Base-by-base conservation (phyloP, 192 early-diverging fungal genomes). In the Mycoemilia scoparia region DNA sequence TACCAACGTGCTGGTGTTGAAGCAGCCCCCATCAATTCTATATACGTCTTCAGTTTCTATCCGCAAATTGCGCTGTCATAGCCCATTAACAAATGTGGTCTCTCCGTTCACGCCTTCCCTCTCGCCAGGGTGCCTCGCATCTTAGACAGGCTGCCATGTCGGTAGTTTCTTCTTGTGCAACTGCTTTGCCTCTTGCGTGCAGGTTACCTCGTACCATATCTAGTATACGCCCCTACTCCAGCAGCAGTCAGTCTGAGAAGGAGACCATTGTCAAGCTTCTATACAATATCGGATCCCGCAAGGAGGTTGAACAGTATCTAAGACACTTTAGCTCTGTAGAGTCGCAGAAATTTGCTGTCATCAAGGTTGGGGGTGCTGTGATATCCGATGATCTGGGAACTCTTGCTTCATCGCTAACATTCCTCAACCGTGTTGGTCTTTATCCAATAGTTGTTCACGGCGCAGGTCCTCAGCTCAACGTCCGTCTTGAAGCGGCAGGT, bases 361-460 rank as follows among this genome's bases (percentile, higher is more conserved):
- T 98, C 70, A 98, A 98, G 59, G 93, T 98, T 15, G 87, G 84
- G 36, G 87, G 89, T 2, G 85, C 84, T 2, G 83, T 97, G n/a
- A 60, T 98, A 32, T 83, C 87, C 4, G 87, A 98, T 44, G 87
- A 93, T 34, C 68, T 98, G 26, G 86, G 89, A 31, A 87, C 88
- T 12, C 54, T 98, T 11, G 89, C 89, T 2, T 90, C 86, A 1
- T 79, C 95, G 12, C 73, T 96, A 45, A 92, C 89, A 9, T 98
- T 98, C 57, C 69, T 98, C 34, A 82, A 92, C 64, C 80, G 87
- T 30, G 90, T 98, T 2, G 95, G 95, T 4, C 69, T 98, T 9
- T 98, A 91, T 50, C 95, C 95, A 13, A 98, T 98, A 36, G 89
- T 98, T 2, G 72, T 98, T 13, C 95, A 98, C 49, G 95, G 95